Evolutionary conservation across 2,329 filamentous ascomycete species (phyloP).

Genomic region (Aureobasidium namibiae): DNA sequence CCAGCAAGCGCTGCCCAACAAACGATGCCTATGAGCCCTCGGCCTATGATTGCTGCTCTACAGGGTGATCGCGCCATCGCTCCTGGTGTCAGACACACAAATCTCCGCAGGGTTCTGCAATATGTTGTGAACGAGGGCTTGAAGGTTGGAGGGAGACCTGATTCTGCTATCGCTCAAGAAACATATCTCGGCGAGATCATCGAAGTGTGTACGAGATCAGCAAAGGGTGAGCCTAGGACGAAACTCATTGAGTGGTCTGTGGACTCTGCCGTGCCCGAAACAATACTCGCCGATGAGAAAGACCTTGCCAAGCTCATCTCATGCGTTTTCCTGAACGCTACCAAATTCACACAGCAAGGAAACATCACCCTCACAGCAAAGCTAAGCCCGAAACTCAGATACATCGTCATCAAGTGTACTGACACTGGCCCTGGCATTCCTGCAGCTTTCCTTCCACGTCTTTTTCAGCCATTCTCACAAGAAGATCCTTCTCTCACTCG

Average conservation of each 20-base stretch:
- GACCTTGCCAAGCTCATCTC: slow-evolving; percentile 57
- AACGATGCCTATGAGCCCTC: background rate
- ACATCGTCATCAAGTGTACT: slow-evolving; percentile 52
- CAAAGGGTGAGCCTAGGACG: slow-evolving; percentile 35
- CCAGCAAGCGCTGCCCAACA: background rate
- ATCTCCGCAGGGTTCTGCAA: slow-evolving; percentile 41
- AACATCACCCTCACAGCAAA: slow-evolving; percentile 49
- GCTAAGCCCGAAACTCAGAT: slow-evolving; percentile 42
- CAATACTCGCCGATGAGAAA: slow-evolving; percentile 52
- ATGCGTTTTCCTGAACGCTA: slow-evolving; percentile 56
- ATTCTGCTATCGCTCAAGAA: slow-evolving; percentile 41
- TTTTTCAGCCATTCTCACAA: slow-evolving; percentile 63
- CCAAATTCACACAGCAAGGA: slow-evolving; percentile 61
- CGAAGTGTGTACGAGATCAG: slow-evolving; percentile 37
- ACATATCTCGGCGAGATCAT: slow-evolving; percentile 42
- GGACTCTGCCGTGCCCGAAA: slow-evolving; percentile 42
- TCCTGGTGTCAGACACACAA: slow-evolving; percentile 40
- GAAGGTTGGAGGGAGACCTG: slow-evolving; percentile 44
- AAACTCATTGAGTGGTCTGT: slow-evolving; percentile 45
- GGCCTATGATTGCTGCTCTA: background rate
- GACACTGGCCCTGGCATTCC: slow-evolving; percentile 65
- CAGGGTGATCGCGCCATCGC: slow-evolving; percentile 30
- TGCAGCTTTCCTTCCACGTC: slow-evolving; percentile 53
- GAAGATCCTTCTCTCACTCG: slow-evolving; percentile 61
- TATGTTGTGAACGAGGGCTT: slow-evolving; percentile 45